A percentile compares a stretch with the other conserved stretches of the same genome.
phyloP scores from a whole-genome alignment of 106 monocot genomes.

The Acanthochlamys bracteata region DNA sequence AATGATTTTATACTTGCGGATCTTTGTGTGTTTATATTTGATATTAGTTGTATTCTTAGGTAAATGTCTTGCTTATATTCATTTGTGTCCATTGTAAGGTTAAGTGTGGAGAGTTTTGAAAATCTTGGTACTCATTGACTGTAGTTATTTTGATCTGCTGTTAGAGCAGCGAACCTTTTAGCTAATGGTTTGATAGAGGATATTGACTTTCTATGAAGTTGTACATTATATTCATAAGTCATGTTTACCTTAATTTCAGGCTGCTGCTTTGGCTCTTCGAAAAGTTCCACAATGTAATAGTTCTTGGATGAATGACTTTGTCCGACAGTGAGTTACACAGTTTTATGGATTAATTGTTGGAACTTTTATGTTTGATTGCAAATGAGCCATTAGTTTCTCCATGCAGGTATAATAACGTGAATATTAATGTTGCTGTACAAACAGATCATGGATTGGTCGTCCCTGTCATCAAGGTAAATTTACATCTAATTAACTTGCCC shows the following conservation, averaged over 20 bases:
- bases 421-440: conserved; percentile 94
- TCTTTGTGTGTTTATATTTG: too few species aligned
- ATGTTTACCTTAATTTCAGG: conserved; percentile 27
- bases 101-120: too few species aligned
- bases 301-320: conserved; percentile 98
- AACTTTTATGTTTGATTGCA: neutral
- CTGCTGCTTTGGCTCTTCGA: conserved; percentile 93
- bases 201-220: too few species aligned
- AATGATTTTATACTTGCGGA: too few species aligned
- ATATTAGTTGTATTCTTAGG: too few species aligned
- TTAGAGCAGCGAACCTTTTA: too few species aligned
- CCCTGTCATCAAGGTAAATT: conserved; percentile 79
- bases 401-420: conserved; percentile 77
- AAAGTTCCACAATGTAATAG: conserved; percentile 97
- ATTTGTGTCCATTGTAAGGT: too few species aligned
- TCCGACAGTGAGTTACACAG: conserved; percentile 63
- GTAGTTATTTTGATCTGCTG: too few species aligned
- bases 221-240: neutral
- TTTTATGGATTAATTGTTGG: neutral
- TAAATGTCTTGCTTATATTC: too few species aligned
- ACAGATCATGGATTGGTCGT: conserved; percentile 92
- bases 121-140: too few species aligned
- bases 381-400: neutral
- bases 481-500: neutral
- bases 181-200: too few species aligned